phyloP scores from a whole-genome alignment of 148 eudicot genomes.

The Salicornia ramosissima region DNA sequence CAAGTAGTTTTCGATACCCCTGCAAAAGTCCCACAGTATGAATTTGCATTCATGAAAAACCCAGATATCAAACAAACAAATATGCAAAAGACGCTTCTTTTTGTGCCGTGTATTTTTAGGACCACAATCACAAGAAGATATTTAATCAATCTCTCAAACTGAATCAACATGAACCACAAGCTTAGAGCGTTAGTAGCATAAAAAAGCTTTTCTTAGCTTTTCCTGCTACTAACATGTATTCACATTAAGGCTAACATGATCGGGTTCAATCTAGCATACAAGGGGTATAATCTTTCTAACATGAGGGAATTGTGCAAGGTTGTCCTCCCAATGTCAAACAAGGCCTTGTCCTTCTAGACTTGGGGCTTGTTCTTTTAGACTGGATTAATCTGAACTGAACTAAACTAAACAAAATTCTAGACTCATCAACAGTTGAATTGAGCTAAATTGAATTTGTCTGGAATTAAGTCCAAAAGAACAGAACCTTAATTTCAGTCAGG shows the following conservation, averaged over 20 bases:
- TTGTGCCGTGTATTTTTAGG: neutral
- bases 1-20: constrained; percentile 95
- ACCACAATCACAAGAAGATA: neutral
- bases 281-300: neutral
- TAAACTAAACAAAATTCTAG: no score
- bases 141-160: neutral
- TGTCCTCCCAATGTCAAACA: neutral
- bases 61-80: neutral
- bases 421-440: no score
- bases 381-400: no score
- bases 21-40: constrained; percentile 23
- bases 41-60: neutral
- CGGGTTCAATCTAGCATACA: neutral
- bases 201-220: neutral
- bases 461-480: no score
- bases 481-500: no score
- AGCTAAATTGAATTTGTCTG: no score
- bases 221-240: neutral
- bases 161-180: neutral
- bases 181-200: neutral
- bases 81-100: neutral
- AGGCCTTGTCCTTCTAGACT: no score
- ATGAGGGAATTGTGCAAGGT: neutral
- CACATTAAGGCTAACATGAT: neutral
- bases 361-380: no score